Evolutionary conservation across 2,329 filamentous ascomycete species (phyloP), one percentile per base, ranked within the genome.

Genomic region (Calonectria hawksworthii): DNA sequence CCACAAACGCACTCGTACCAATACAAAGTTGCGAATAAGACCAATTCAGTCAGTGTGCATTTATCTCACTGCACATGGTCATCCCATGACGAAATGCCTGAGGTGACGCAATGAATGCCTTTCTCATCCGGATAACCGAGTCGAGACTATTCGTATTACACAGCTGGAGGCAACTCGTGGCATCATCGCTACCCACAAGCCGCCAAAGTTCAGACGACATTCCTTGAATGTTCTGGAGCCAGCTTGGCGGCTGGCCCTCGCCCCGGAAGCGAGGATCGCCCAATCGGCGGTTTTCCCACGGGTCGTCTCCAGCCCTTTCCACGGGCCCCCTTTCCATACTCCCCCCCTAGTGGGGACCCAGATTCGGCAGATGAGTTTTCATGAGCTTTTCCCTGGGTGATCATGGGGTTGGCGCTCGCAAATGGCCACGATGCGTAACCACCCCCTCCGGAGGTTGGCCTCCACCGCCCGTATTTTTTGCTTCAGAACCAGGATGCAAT

Each of bases 241-340:
- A 63, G 50, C 70, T 44, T 65, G 52, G 69, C 51, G 38, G 44
- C 61, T 67, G 23, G 34, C 36, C 41, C 23, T 69, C 65, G 10
- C 64, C 68, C 51, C 74, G 63, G 30, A 73, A 69, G 44, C 61
- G 56, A 41, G 69, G 65, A 76, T 75, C 65, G 66, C 66, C 77
- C 76, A 80, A 80, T 79, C 73, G 76, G 79, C 66, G 68, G 68
- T 61, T 72, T 77, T 78, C 61, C 34, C 30, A 50, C 32, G 14
- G 34, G 69, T 32, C 30, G 67, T 21, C 36, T 52, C 50, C 38
- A 56, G 41, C 51, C 64, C 54, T 51, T 74, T 38, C 30, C 32
- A 47, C 30, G 44, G 47, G 28, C 32, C 68, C 72, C 68, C 72
- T 54, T 41, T 41, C 34, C 23, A 41, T n/a, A 23, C 13, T 63